Evolutionary conservation across 2,329 filamentous ascomycete genomes (phyloP).

Genomic region (Aspergillus sp.): DNA sequence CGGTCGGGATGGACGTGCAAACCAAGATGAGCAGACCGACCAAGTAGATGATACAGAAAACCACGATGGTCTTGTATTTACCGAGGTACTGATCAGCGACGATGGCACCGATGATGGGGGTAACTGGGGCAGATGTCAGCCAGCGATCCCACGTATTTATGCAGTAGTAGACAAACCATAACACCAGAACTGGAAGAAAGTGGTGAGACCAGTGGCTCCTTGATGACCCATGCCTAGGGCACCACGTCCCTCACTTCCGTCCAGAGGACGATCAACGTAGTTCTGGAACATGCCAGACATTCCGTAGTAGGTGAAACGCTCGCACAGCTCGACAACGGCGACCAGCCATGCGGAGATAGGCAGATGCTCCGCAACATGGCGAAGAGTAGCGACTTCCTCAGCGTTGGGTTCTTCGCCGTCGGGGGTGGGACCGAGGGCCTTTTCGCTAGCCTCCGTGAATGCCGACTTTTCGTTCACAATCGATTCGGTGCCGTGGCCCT

Average conservation of each 20-base stretch:
- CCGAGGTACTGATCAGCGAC: slow-evolving; percentile 63
- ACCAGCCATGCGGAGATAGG: slow-evolving; percentile 60
- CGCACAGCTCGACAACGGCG: slow-evolving; percentile 58
- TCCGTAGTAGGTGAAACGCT: slow-evolving; percentile 63
- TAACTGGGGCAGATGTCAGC: slow-evolving; percentile 35
- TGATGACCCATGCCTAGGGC: slow-evolving; percentile 48
- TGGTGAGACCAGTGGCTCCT: slow-evolving; percentile 53
- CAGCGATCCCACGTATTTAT: not conserved
- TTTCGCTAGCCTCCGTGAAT: slow-evolving; percentile 32
- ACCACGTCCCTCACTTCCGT: slow-evolving; percentile 43
- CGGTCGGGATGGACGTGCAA: slow-evolving; percentile 55
- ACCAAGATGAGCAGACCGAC: slow-evolving; percentile 58
- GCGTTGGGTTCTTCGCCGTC: slow-evolving; percentile 58
- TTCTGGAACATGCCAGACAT: slow-evolving; percentile 59
- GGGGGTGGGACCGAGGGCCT: slow-evolving; percentile 33
- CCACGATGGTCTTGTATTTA: slow-evolving; percentile 61
- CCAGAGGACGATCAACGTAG: slow-evolving; percentile 51
- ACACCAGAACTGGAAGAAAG: slow-evolving; percentile 59
- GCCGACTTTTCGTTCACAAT: slow-evolving; percentile 28
- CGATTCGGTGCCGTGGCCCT: slow-evolving; percentile 21
- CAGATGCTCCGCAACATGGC: slow-evolving; percentile 57
- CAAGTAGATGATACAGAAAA: slow-evolving; percentile 62
- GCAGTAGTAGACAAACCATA: slow-evolving; percentile 40
- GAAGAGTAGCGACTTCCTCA: slow-evolving; percentile 53
- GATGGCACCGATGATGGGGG: slow-evolving; percentile 61